A percentile compares a stretch with the other conserved stretches of the same genome.
These are phyloP conservation scores for Alternaria angustiovoidea DNA, from an alignment of 2,329 filamentous ascomycete genomes.

Conservation along the genomic window DNA sequence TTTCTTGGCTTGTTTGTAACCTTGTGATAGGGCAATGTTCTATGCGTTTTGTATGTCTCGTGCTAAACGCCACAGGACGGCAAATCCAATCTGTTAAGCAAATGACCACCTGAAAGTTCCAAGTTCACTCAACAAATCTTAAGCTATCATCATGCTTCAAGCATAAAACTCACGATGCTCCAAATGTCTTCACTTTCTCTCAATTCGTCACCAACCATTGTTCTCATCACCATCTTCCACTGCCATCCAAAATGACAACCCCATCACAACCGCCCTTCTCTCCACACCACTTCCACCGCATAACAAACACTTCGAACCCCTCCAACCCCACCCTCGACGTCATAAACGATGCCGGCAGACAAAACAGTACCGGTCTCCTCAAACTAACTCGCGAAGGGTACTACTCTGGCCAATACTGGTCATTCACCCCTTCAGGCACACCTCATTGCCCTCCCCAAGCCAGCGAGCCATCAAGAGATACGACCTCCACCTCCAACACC, in stretches of 20 bases:
- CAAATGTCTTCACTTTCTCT: not conserved
- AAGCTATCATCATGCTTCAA: not conserved
- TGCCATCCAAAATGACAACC: not conserved
- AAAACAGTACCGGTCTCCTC: not conserved
- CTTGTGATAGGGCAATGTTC: not conserved
- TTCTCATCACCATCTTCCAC: not conserved
- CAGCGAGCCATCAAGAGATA: not conserved
- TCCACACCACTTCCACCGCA: not conserved
- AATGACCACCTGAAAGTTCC: not conserved
- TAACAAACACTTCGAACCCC: not conserved
- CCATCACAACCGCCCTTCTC: not conserved
- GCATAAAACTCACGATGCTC: not conserved
- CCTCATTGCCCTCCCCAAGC: not conserved
- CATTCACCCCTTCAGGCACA: conserved; percentile 18
- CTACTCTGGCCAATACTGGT: conserved; percentile 37
- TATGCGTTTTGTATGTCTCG: not conserved
- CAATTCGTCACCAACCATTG: not conserved
- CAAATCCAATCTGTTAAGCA: not conserved
- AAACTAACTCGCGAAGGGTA: conserved; percentile 23
- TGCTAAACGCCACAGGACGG: not conserved
- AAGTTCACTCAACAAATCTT: not conserved
- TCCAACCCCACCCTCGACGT: not conserved
- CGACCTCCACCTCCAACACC: conserved; percentile 20
- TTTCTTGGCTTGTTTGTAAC: too few relatives aligned
- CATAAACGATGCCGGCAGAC: not conserved